phyloP scores from a whole-genome alignment of 2,329 filamentous ascomycete genomes.

The Allantophomopsis cytisporea region DNA sequence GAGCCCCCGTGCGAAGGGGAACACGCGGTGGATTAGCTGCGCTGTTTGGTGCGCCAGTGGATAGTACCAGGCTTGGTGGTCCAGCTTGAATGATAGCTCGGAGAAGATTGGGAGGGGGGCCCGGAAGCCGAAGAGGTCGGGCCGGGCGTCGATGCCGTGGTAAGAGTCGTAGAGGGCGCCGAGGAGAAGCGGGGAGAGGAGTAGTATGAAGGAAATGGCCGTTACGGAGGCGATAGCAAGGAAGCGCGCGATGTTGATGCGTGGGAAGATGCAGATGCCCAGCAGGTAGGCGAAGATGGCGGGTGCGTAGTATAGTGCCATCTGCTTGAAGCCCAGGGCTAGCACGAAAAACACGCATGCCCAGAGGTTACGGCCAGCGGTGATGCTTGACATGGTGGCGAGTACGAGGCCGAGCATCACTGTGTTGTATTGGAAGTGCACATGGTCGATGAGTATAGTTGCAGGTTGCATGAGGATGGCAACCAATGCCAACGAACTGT shows the following conservation, averaged over 20 bases:
- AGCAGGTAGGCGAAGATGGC: slow-evolving; percentile 85
- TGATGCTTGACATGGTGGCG: slow-evolving; percentile 76
- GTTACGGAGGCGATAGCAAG: slow-evolving; percentile 66
- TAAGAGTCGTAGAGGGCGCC: slow-evolving; percentile 58
- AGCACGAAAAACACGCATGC: slow-evolving; percentile 86
- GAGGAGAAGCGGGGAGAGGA: slow-evolving; percentile 63
- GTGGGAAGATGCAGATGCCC: slow-evolving; percentile 71
- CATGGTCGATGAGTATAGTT: slow-evolving; percentile 85
- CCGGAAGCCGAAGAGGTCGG: slow-evolving; percentile 42
- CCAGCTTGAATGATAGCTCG: slow-evolving; percentile 41
- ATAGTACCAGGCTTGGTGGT: slow-evolving; percentile 57
- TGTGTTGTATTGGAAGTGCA: slow-evolving; percentile 96
- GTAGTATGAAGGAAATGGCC: slow-evolving; percentile 53
- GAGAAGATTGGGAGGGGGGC: slow-evolving; percentile 48
- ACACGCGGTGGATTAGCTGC: slow-evolving; percentile 83
- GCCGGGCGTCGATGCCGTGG: slow-evolving; percentile 43
- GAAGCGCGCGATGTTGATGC: slow-evolving; percentile 53
- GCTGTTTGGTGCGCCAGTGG: slow-evolving; percentile 64
- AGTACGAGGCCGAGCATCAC: slow-evolving; percentile 92
- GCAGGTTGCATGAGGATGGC: slow-evolving; percentile 88
- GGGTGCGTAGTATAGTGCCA: slow-evolving; percentile 96
- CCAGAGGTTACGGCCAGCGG: slow-evolving; percentile 78
- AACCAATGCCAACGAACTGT: slow-evolving; percentile 69
- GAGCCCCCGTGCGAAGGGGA: slow-evolving; percentile 87
- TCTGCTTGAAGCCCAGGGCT: slow-evolving; percentile 96